A percentile compares a stretch with the other conserved stretches of the same genome.
phyloP scores from a whole-genome alignment of 495 filamentous ascomycete genomes.

The Podospora didyma region DNA sequence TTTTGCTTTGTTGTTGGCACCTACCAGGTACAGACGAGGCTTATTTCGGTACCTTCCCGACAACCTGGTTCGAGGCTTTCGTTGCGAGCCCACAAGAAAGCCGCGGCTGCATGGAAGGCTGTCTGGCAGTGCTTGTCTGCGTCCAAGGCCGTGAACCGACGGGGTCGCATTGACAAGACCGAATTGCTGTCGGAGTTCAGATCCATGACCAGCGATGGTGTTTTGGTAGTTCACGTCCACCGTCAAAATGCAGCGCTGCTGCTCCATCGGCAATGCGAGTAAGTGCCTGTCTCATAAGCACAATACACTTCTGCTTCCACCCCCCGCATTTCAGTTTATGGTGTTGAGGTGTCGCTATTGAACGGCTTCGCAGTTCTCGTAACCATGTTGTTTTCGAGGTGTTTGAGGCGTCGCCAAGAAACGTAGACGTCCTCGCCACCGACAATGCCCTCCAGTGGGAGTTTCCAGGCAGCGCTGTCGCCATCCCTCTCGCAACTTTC shows the following conservation, averaged over 20 bases:
- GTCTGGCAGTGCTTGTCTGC: slow-evolving; percentile 31
- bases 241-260: slow-evolving; percentile 56
- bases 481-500: slow-evolving; percentile 42
- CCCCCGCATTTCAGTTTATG: neutral
- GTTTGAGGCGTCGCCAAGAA: slow-evolving; percentile 52
- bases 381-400: slow-evolving; percentile 41
- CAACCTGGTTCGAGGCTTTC: no score
- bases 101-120: slow-evolving; percentile 22
- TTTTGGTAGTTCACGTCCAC: slow-evolving; percentile 45
- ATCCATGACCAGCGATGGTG: slow-evolving; percentile 22
- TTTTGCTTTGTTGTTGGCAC: no score
- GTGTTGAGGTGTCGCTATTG: no score
- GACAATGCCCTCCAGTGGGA: slow-evolving; percentile 34
- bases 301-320: neutral
- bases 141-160: slow-evolving; percentile 29
- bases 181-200: slow-evolving; percentile 33
- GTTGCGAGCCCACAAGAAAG: slow-evolving; percentile 16
- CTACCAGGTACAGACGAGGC: no score
- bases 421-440: slow-evolving; percentile 39
- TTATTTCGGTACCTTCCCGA: no score
- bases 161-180: slow-evolving; percentile 33
- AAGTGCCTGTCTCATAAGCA: slow-evolving; percentile 19
- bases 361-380: neutral
- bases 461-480: slow-evolving; percentile 36
- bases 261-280: slow-evolving; percentile 38